phyloP scores from a whole-genome alignment of 345 rosid genomes.

The Linum trigynum region DNA sequence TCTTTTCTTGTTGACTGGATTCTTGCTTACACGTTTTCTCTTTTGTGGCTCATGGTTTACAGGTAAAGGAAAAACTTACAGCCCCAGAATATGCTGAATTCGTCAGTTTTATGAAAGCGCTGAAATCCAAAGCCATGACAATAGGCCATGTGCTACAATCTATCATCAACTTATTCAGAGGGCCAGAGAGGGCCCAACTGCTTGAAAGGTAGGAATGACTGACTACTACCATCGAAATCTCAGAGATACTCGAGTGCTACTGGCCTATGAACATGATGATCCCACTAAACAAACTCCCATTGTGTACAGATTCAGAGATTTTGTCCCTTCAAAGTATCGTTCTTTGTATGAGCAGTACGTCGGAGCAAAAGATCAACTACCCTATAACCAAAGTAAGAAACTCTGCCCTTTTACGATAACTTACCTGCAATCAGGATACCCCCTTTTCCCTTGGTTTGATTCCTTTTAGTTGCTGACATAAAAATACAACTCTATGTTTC shows the following conservation, averaged over 20 bases:
- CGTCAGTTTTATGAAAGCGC: constrained; percentile 71
- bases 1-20: not conserved
- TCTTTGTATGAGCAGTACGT: constrained; percentile 62
- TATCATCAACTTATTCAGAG: constrained; percentile 57
- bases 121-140: constrained; percentile 68
- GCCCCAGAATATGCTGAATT: constrained; percentile 71
- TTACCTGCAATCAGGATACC: too few species aligned
- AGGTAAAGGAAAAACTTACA: constrained; percentile 70
- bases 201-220: constrained; percentile 43
- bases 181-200: constrained; percentile 56
- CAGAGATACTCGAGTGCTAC: not conserved
- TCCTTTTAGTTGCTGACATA: too few species aligned
- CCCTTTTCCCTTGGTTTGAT: too few species aligned
- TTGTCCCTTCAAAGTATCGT: constrained; percentile 57
- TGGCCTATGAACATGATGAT: not conserved
- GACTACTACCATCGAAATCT: not conserved
- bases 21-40: not conserved
- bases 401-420: too few species aligned
- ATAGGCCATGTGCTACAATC: constrained; percentile 48
- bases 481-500: too few species aligned
- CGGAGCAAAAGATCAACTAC: constrained; percentile 26
- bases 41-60: constrained; percentile 9
- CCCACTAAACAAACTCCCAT: not conserved
- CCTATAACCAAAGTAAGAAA: constrained; percentile 19
- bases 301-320: constrained; percentile 69